These are phyloP conservation scores for Chiua virens DNA, from an alignment of 768 basidiomycete genomes.

Conservation along the genomic window DNA sequence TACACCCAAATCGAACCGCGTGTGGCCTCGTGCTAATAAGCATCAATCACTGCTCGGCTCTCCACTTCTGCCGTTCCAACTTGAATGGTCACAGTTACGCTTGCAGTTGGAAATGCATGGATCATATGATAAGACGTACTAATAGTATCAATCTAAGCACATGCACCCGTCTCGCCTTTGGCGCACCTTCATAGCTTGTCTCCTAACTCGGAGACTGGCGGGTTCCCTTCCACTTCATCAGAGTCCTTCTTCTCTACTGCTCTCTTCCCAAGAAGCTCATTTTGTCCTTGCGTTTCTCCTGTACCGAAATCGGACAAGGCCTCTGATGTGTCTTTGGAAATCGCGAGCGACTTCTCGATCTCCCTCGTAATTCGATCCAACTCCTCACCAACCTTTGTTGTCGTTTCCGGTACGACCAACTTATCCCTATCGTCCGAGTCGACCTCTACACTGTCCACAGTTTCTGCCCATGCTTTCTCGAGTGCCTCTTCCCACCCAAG, in stretches of 20 bases:
- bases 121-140: no score
- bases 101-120: no score
- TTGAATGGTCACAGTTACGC: no score
- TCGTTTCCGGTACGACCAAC: constrained; percentile 2
- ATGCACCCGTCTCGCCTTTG: no score
- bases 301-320: neutral
- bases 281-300: neutral
- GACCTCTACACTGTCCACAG: constrained; percentile 33
- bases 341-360: constrained; percentile 20
- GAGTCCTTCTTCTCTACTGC: neutral
- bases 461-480: constrained; percentile 52
- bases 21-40: no score
- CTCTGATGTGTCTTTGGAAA: constrained; percentile 10
- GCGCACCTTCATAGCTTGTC: constrained; percentile 3
- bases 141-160: no score
- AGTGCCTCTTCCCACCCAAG: constrained; percentile 78
- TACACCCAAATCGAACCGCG: no score
- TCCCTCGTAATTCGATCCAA: constrained; percentile 27
- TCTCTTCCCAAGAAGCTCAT: neutral
- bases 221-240: neutral
- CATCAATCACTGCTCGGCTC: no score
- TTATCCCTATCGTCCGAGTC: constrained; percentile 7
- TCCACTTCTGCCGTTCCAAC: no score
- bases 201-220: constrained; percentile 6
- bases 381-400: constrained; percentile 17